These are phyloP conservation scores for Aurifilum marmelostoma DNA, from an alignment of 2,329 filamentous ascomycete genomes.

Conservation along the genomic window DNA sequence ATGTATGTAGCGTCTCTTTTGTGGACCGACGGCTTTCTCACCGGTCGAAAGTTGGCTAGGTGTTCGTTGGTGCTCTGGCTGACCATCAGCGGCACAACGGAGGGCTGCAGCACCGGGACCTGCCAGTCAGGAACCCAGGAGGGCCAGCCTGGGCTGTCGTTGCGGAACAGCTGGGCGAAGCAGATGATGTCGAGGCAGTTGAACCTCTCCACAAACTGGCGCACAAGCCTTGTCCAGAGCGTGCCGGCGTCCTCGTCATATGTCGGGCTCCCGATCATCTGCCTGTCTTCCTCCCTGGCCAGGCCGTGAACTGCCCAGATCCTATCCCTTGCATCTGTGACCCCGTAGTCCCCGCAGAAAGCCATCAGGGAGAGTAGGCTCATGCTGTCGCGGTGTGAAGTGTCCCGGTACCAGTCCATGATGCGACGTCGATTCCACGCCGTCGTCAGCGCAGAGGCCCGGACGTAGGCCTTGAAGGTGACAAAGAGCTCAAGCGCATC, in stretches of 20 bases:
- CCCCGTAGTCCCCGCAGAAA: constrained; percentile 22
- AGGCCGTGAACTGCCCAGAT: constrained; percentile 22
- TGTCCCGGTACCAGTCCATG: constrained; percentile 20
- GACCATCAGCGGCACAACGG: constrained; percentile 23
- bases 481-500: constrained; percentile 18
- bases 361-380: constrained; percentile 20
- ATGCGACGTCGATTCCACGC: constrained; percentile 21
- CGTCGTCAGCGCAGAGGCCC: constrained; percentile 4
- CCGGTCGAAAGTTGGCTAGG: constrained; percentile 22
- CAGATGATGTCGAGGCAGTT: constrained; percentile 22
- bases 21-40: not conserved
- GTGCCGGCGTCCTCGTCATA: constrained; percentile 18
- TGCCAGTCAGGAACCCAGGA: constrained; percentile 25
- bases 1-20: constrained; percentile 1
- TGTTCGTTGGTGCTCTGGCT: constrained; percentile 22
- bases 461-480: constrained; percentile 3
- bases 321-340: constrained; percentile 21
- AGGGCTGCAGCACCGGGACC: constrained; percentile 1
- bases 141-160: constrained; percentile 7
- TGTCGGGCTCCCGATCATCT: constrained; percentile 20
- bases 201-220: constrained; percentile 10
- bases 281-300: constrained; percentile 14
- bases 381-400: constrained; percentile 15
- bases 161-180: constrained; percentile 20
- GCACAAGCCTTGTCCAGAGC: constrained; percentile 20